These are phyloP conservation scores for Lipomyces kockii DNA, from an alignment of 805 yeast genomes.

Conservation along the genomic window DNA sequence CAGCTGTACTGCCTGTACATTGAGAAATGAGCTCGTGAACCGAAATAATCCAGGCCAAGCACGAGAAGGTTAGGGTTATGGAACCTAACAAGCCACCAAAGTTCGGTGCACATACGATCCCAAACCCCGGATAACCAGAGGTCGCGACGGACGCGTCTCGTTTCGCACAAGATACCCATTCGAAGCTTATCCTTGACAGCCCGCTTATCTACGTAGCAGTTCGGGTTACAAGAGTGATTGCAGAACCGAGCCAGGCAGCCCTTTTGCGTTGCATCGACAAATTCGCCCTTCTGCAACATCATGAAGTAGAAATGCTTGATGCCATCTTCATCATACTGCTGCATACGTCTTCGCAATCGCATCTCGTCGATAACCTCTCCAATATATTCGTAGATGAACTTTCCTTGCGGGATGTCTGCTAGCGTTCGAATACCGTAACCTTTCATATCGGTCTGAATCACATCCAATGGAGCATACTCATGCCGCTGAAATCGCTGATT, in stretches of 20 bases:
- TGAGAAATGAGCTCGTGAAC: too few relatives aligned
- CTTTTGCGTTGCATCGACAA: slow-evolving; percentile 89
- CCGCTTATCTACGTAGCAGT: slow-evolving; percentile 96
- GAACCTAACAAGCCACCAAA: too few relatives aligned
- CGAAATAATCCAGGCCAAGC: too few relatives aligned
- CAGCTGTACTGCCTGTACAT: too few relatives aligned
- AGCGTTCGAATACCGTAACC: slow-evolving; percentile 90
- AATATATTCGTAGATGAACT: slow-evolving; percentile 87
- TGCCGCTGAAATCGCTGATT: slow-evolving; percentile 86
- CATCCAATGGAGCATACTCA: slow-evolving; percentile 75
- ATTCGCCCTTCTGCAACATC: slow-evolving; percentile 86
- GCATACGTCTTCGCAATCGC: slow-evolving; percentile 74
- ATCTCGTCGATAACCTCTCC: slow-evolving; percentile 91
- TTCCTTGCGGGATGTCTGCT: slow-evolving; percentile 57
- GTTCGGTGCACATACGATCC: too few relatives aligned
- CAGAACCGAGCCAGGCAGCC: slow-evolving; percentile 91
- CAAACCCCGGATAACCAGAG: too few relatives aligned
- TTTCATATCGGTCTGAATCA: slow-evolving; percentile 80
- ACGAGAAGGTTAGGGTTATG: too few relatives aligned
- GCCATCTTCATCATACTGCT: slow-evolving; percentile 75
- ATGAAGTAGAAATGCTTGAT: slow-evolving; percentile 91
- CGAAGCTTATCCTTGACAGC: slow-evolving; percentile 85
- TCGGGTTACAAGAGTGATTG: slow-evolving; percentile 94
- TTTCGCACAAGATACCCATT: slow-evolving; percentile 94
- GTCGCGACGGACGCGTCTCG: too few relatives aligned